Evolutionary conservation across 202 grass and related monocot genomes (phyloP), one percentile per base, ranked within the genome.

Genomic region (Zizania palustris): DNA sequence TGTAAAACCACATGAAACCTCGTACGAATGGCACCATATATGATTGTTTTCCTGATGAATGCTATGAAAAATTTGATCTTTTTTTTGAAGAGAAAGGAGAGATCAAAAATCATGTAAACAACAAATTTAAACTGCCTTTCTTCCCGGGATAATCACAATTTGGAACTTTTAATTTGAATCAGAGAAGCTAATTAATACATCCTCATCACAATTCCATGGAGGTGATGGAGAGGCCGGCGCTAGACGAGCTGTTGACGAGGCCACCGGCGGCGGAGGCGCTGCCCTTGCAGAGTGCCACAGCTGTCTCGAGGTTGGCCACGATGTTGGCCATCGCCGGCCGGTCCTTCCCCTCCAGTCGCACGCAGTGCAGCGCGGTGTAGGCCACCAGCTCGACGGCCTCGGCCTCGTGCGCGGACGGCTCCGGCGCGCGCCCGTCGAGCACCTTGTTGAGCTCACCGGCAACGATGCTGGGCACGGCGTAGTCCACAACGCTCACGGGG

Each of bases 331-430:
- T 90, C 8, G 83, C 65, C 1, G 96, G 96, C 0, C 96, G 77
- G 60, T 95, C 85, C 76, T 71, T 92, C 0, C 89, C 96, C 79
- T 98, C 91, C 0, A 90, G 80, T 45, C 69, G 6, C 3, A 98
- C 96, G 58, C 96, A 98, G 67, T 90, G 91, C 45, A 79, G 82
- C 15, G 96, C 96, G 14, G 92, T 86, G 83, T 98, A 87, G 0
- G 85, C 91, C 12, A 98, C 89, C 48, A 98, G 84, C 80, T 95
- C 96, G 0, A 99, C 68, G 5, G 96, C 91, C 83, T 99, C 96
- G 0, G 85, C 87, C 85, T 95, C 96, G 35, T 88, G 77, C 11
- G 71, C 5, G 0, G 69, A 53, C 0, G 77, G 80, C 62, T 36
- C 71, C 9, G 33, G 87, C 22, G 80, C 85, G 63, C 87, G 80